phyloP scores from a whole-genome alignment of 495 filamentous ascomycete species.

The Aspergillus indologenus region DNA sequence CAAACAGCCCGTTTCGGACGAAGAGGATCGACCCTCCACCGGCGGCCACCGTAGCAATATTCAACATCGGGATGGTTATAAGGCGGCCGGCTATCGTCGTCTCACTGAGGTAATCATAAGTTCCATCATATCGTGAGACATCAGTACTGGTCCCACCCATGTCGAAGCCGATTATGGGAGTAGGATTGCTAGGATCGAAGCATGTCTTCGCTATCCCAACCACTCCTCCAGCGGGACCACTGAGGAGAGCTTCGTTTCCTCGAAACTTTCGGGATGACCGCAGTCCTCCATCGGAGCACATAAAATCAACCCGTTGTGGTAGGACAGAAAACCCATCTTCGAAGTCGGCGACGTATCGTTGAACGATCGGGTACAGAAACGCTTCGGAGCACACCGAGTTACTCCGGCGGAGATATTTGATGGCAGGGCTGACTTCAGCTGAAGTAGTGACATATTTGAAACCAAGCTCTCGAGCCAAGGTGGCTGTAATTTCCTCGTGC shows the following conservation, averaged over 20 bases:
- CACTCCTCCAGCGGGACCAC: conserved; percentile 44
- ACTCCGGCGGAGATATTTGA: conserved; percentile 60
- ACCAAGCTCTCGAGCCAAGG: conserved; percentile 31
- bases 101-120: conserved; percentile 92
- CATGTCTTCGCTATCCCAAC: conserved; percentile 62
- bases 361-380: conserved; percentile 60
- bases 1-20: conserved; percentile 82
- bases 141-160: conserved; percentile 94
- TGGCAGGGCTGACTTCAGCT: conserved; percentile 76
- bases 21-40: conserved; percentile 83
- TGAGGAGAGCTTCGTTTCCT: conserved; percentile 51
- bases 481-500: background rate
- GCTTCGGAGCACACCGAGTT: conserved; percentile 90
- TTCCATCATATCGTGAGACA: conserved; percentile 73
- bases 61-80: conserved; percentile 86
- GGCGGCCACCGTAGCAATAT: conserved; percentile 96
- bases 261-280: conserved; percentile 48
- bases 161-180: conserved; percentile 89
- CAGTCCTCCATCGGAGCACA: conserved; percentile 50
- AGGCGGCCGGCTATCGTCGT: conserved; percentile 91
- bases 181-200: conserved; percentile 74
- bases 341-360: conserved; percentile 46
- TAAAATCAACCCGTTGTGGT: conserved; percentile 43
- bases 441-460: conserved; percentile 53
- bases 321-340: conserved; percentile 32